Evolutionary conservation across 352 stramenopile species (phyloP), one percentile per base, ranked within the genome.

Genomic region (Peronospora belbahrii): DNA sequence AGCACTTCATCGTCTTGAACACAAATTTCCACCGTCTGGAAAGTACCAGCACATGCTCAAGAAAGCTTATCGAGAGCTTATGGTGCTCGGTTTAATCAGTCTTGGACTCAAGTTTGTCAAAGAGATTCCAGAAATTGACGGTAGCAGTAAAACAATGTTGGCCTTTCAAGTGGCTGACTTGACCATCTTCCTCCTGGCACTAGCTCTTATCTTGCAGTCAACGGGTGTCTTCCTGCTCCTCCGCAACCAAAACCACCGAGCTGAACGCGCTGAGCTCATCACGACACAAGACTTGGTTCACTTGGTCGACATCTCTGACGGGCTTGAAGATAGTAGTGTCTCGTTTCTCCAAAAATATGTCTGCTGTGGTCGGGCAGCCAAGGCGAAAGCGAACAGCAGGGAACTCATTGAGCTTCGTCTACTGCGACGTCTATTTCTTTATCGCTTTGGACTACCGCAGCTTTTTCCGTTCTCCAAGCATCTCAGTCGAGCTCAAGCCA

Each of bases 391-490:
- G 0, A 54, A 44, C 20, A 15, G 54, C 4, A 59, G 43, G 27
- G 44, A 65, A 33, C 24, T 65, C 4, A 39, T 78, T 2, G 32
- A 74, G 6, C 50, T 65, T 10, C 61, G 71, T 31, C 23, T 82
- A 2, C 49, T 81, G 32, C 62, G 69, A 8, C 58, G 70, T 35
- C 52, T 77, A 6, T 83, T 83, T 30, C 48, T 83, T 5, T 42
- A 41, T 3, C 55, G 47, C 4, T 75, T 77, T 37, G 59, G 57
- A 2, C 48, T 83, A 0, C 71, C 71, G 0, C 59, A 81, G 39
- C 58, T 83, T 3, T 77, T 77, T 23, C 73, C 78, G 7, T 89
- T 85, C 51, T 69, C 69, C 47, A 89, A 89, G 51, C 87, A 87
- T 52, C 30, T 89, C 4, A 66, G 68, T 36, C 70, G 81, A 10